phyloP scores from a whole-genome alignment of 768 basidiomycete species.

The Phaeolepiota aurea region DNA sequence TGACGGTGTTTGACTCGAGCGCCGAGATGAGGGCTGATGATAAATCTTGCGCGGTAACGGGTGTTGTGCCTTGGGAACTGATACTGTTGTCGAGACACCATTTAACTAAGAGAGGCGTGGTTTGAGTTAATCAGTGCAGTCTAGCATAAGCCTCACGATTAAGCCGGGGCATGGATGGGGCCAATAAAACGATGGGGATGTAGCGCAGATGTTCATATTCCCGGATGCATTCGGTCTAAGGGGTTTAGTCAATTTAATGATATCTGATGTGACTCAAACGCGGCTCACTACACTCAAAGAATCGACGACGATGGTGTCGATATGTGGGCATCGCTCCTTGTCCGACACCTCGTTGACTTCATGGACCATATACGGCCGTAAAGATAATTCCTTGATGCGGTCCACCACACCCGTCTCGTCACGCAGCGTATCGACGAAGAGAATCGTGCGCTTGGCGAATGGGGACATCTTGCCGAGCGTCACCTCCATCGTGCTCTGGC shows the following conservation, averaged over 20 bases:
- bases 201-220: constrained; percentile 93
- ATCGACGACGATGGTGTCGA: constrained; percentile 95
- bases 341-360: constrained; percentile 75
- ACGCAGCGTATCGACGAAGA: constrained; percentile 82
- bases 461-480: constrained; percentile 76
- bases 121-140: constrained; percentile 1
- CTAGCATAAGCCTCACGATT: constrained; percentile 75
- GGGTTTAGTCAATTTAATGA: too few relatives aligned
- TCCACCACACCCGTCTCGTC: constrained; percentile 72
- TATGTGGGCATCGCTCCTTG: constrained; percentile 76
- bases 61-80: constrained; percentile 89
- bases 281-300: constrained; percentile 68
- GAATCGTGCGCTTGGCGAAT: constrained; percentile 80
- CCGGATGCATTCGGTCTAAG: constrained; percentile 79
- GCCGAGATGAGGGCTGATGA: constrained; percentile 90
- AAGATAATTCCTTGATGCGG: constrained; percentile 69
- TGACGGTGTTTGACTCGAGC: constrained; percentile 89
- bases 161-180: constrained; percentile 67
- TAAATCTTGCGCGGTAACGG: constrained; percentile 81
- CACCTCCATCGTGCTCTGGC: constrained; percentile 62
- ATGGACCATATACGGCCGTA: constrained; percentile 70
- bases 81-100: constrained; percentile 97
- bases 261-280: too few relatives aligned
- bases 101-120: constrained; percentile 51
- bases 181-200: constrained; percentile 89